Base-by-base conservation (phyloP, 2,329 filamentous ascomycete genomes). In the Sporothrix protearum region DNA sequence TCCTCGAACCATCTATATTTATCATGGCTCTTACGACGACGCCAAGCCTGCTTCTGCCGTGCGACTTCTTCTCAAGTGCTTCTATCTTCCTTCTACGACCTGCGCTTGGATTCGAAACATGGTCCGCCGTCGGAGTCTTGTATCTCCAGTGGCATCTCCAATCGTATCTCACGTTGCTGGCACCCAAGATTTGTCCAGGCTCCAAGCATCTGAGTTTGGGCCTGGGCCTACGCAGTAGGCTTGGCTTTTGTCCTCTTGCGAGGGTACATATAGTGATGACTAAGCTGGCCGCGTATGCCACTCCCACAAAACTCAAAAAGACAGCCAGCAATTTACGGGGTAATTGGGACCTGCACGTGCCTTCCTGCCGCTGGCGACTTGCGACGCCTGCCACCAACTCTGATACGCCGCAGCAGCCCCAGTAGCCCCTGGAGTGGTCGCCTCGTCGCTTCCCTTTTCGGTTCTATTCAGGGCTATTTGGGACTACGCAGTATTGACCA, bases 341-440 rank as follows among this genome's bases (percentile, higher is more conserved):
- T n/a, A 49, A 33, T 33, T 36, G 42, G 16, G 42, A 33, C 33
- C 10, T 59, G 68, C 68, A 70, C 68, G 68, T 70, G 55, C 68
- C 68, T 30, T 30, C 30, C 16, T 49, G 68, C 39, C 39, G 55
- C 55, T 39, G 55, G 53, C n/a, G n/a, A n/a, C 68, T 69, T 69
- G 53, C 68, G 68, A 69, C 68, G 68, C 68, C 42, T 45, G 28
- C 49, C 33, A 25, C 53, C 68, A 33, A 69, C 28, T 63, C 68
- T 70, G 68, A 70, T 22, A 70, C 55, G 42, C 68, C 53, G 25
- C 68, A 61, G 22, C 10, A 57, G 25, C n/a, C 49, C n/a, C n/a
- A 45, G 22, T 22, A 61, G 55, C 53, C 68, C 68, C 68, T 70
- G 67, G 66, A 8, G 16, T 68, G 64, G 63, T 10, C 42, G 42